These are phyloP conservation scores for Calonectria hongkongensis DNA, from an alignment of 2,329 filamentous ascomycete species.

Conservation along the genomic window DNA sequence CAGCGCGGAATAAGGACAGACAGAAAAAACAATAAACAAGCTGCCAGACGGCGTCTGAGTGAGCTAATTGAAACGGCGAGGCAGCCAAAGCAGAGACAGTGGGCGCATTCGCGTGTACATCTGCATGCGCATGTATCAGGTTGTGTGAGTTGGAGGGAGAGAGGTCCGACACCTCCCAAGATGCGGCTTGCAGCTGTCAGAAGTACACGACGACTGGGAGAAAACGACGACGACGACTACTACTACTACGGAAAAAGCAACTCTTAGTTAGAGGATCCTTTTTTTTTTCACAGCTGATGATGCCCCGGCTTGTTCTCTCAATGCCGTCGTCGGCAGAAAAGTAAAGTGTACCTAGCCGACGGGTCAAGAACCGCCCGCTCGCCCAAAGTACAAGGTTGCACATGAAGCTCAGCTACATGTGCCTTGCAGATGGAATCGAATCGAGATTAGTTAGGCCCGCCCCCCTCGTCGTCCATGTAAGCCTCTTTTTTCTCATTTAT, in stretches of 20 bases:
- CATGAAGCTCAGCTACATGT: constrained; percentile 29
- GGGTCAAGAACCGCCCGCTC: neutral
- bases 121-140: constrained; percentile 24
- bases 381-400: neutral
- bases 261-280: neutral
- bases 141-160: constrained; percentile 3
- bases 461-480: constrained; percentile 13
- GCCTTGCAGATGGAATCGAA: constrained; percentile 31
- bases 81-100: constrained; percentile 13
- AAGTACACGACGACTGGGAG: constrained; percentile 2
- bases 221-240: neutral
- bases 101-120: constrained; percentile 17
- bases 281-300: constrained; percentile 1
- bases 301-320: constrained; percentile 1
- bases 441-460: constrained; percentile 36
- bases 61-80: constrained; percentile 18
- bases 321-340: constrained; percentile 5
- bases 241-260: neutral
- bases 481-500: neutral
- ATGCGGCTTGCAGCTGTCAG: constrained; percentile 13
- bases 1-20: neutral
- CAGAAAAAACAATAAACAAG: neutral
- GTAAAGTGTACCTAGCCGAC: neutral
- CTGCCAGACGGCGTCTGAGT: constrained; percentile 27
- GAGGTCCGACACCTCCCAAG: neutral